Percentiles rank a stretch among this genome's conserved stretches.
Conservation (phyloP, 2,329 filamentous ascomycete species). For the Exophiala oligosperma region DNA sequence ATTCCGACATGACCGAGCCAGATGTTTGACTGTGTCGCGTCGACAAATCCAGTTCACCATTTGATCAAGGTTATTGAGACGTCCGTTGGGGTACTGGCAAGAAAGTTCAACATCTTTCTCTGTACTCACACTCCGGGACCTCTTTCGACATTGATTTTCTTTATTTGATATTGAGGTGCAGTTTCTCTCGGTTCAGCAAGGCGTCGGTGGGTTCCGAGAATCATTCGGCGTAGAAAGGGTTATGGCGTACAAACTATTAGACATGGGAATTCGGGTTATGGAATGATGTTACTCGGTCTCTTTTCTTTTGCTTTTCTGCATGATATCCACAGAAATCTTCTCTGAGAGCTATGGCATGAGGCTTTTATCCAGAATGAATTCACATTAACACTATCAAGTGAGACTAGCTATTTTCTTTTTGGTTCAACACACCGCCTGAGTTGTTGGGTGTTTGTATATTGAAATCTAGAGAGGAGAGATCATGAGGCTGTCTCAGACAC, state of each 20-base stretch:
- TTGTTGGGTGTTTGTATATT: no score
- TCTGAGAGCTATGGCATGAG: neutral
- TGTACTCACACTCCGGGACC: neutral
- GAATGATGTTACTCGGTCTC: no score
- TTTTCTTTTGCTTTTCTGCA: slow-evolving; percentile 3
- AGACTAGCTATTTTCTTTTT: neutral
- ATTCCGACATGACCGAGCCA: slow-evolving; percentile 29
- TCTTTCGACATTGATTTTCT: neutral
- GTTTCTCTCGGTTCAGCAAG: neutral
- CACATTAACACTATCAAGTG: neutral
- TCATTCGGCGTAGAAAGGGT: neutral
- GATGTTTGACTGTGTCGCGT: slow-evolving; percentile 8
- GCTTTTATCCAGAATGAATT: neutral
- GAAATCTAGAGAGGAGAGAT: no score
- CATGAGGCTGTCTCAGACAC: no score
- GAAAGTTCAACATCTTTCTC: neutral
- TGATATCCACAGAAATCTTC: slow-evolving; percentile 11
- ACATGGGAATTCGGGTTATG: no score
- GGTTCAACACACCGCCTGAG: no score
- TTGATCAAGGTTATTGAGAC: no score
- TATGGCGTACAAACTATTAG: neutral
- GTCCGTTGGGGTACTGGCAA: neutral
- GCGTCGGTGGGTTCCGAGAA: neutral
- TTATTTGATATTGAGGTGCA: no score
- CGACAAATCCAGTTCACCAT: neutral